Evolutionary conservation across 192 early-diverging fungal genomes (phyloP).

Genomic region (Coemansia sp.): DNA sequence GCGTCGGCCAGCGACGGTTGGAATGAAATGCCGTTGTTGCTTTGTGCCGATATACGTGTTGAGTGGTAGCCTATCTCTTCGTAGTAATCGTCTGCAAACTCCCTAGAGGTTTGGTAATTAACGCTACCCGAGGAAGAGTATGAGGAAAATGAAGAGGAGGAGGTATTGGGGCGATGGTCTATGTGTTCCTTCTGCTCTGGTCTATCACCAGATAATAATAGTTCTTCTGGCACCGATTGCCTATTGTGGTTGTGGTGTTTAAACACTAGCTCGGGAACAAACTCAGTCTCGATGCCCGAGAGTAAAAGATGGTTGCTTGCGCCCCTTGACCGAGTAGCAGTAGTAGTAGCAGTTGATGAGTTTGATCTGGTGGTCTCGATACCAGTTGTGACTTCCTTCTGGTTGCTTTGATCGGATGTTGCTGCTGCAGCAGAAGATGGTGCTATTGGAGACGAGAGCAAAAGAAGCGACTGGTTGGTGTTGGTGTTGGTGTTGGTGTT

Average conservation of each 20-base stretch:
- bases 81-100: background rate
- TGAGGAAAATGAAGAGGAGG: background rate
- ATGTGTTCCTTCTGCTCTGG: background rate
- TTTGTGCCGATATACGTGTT: background rate
- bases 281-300: constrained; percentile 32
- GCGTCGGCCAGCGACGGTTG: constrained; percentile 1
- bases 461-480: too few relatives aligned
- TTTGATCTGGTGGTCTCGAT: background rate
- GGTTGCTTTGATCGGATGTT: constrained; percentile 1
- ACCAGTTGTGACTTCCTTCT: background rate
- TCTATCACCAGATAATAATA: background rate
- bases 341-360: constrained; percentile 2
- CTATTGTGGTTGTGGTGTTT: background rate
- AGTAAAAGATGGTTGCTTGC: constrained; percentile 42
- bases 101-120: background rate
- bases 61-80: background rate
- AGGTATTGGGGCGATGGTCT: background rate
- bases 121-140: background rate
- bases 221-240: too few relatives aligned
- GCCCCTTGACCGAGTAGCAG: background rate
- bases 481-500: too few relatives aligned
- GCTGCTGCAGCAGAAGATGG: constrained; percentile 7
- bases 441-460: too few relatives aligned
- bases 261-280: constrained; percentile 30
- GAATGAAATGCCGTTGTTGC: background rate